Evolutionary conservation across 768 basidiomycete genomes (phyloP).

Genomic region (Kwoniella sp.): DNA sequence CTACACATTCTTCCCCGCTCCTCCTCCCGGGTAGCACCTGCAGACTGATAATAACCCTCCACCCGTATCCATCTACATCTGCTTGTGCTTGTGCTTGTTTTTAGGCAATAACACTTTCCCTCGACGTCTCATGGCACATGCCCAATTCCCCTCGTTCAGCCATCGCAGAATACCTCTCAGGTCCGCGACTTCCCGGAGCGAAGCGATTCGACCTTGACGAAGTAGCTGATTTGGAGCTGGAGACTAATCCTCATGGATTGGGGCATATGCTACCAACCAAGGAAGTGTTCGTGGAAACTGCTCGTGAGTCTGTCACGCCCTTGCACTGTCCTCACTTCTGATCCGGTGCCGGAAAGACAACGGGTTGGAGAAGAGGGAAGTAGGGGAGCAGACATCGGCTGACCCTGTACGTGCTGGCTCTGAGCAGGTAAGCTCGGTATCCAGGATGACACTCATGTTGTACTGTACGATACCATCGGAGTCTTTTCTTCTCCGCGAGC

Average conservation of each 20-base stretch:
- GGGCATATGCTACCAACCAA: slow-evolving; percentile 90
- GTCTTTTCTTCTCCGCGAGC: slow-evolving; percentile 91
- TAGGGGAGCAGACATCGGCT: no score
- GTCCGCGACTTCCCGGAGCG: slow-evolving; percentile 68
- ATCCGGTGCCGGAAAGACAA: no score
- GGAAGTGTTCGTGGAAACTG: slow-evolving; percentile 72
- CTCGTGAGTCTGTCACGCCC: no score
- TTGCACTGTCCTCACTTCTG: no score
- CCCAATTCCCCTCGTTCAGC: slow-evolving; percentile 76
- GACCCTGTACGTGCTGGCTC: no score
- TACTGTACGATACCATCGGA: slow-evolving; percentile 87
- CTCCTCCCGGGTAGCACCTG: no score
- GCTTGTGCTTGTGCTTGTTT: slow-evolving; percentile 2
- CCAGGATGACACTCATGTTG: slow-evolving; percentile 71
- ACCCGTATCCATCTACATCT: no score
- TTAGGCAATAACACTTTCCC: slow-evolving; percentile 57
- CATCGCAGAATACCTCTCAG: slow-evolving; percentile 67
- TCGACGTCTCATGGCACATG: slow-evolving; percentile 92
- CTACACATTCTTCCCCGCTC: not conserved
- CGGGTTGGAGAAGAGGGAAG: no score
- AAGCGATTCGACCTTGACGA: slow-evolving; percentile 78
- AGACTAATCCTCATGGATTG: slow-evolving; percentile 72
- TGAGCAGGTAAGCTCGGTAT: slow-evolving; percentile 77
- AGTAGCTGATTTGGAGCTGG: slow-evolving; percentile 62
- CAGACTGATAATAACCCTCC: no score